phyloP scores from a whole-genome alignment of 1,284 basidiomycete species.

The Pyrrhoderma noxium region DNA sequence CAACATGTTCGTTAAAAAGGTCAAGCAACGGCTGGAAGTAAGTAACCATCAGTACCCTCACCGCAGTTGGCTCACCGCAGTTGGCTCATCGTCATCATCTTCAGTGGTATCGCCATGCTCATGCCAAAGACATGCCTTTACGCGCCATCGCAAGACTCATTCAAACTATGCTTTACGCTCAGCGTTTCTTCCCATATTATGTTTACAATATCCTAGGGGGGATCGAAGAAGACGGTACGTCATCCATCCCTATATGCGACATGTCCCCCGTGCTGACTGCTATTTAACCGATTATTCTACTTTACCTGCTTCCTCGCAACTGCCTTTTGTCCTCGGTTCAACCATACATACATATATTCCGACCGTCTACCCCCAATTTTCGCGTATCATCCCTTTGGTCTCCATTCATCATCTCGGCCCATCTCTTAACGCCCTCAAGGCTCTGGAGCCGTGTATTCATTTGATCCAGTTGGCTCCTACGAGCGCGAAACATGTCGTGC shows the following conservation, averaged over 20 bases:
- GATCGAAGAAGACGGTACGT: conserved; percentile 88
- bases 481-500: conserved; percentile 92
- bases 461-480: conserved; percentile 93
- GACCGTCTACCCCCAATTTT: no score
- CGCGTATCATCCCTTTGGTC: not conserved
- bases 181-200: conserved; percentile 95
- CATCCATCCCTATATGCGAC: no score
- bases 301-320: no score
- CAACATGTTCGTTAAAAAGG: conserved; percentile 92
- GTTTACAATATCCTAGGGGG: conserved; percentile 93
- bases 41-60: conserved; percentile 21
- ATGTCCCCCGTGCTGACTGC: no score
- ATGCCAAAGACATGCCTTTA: conserved; percentile 89
- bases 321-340: no score
- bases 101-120: conserved; percentile 92
- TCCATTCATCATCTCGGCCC: no score
- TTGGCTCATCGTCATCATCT: conserved; percentile 4
- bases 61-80: conserved; percentile 10
- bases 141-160: conserved; percentile 89
- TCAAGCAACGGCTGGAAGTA: conserved; percentile 89
- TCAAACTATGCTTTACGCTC: conserved; percentile 91
- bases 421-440: no score
- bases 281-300: no score
- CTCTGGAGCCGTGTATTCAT: conserved; percentile 92
- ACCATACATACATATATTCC: no score